phyloP scores from a whole-genome alignment of 768 basidiomycete genomes.

The Serendipita sp. region DNA sequence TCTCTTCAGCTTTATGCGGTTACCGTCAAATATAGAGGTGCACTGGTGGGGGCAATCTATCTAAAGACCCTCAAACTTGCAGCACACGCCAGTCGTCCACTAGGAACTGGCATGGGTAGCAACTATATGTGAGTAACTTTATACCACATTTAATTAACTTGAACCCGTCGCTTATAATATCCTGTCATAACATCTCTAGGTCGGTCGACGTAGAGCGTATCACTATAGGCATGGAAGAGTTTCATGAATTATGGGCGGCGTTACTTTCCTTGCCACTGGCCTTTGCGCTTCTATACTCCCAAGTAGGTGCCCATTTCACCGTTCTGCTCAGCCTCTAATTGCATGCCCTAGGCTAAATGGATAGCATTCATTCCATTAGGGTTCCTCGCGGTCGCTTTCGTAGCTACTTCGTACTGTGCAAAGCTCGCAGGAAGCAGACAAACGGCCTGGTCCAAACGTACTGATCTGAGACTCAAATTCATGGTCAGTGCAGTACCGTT shows the following conservation, averaged over 20 bases:
- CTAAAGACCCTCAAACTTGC: conserved; percentile 5
- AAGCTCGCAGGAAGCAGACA: not conserved
- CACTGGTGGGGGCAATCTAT: conserved; percentile 1
- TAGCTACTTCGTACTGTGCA: not conserved
- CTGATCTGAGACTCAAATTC: conserved; percentile 6
- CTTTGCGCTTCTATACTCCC: conserved; percentile 6
- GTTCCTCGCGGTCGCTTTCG: not conserved
- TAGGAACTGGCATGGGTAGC: conserved; percentile 4
- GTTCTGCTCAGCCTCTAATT: not conserved
- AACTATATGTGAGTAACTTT: conserved; percentile 6
- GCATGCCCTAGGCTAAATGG: not conserved
- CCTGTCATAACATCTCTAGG: not conserved
- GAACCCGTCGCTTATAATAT: not conserved
- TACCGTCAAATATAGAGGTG: not conserved
- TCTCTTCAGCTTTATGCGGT: not conserved
- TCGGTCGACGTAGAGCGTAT: conserved; percentile 9
- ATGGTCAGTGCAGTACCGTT: not conserved
- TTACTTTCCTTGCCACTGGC: not conserved
- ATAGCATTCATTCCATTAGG: conserved; percentile 2
- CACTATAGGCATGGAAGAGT: not conserved
- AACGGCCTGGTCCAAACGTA: conserved; percentile 5
- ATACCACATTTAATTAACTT: too few relatives aligned
- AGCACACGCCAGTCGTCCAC: not conserved
- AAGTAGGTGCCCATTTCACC: not conserved
- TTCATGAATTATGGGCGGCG: conserved; percentile 8